These are phyloP conservation scores for carrot (Daucus carota) DNA, from an alignment of 129 eudicot genomes.

Conservation along the genomic window DNA sequence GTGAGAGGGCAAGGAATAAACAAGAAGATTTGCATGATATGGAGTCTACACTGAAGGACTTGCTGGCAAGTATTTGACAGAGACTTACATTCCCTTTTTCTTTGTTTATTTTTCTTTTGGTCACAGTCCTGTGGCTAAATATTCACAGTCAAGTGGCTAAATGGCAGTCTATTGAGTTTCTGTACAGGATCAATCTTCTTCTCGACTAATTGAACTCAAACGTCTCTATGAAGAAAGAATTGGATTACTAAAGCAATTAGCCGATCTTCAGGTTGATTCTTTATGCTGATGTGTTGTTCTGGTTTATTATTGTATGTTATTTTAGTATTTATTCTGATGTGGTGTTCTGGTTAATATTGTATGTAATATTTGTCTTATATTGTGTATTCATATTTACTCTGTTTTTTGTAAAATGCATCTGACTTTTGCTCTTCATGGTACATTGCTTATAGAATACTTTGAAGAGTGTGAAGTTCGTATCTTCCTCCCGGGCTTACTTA, in stretches of 20 bases:
- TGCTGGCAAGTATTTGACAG: slow-evolving; percentile 36
- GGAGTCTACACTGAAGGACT: slow-evolving; percentile 76
- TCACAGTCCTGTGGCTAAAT: background rate
- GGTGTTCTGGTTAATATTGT: slow-evolving; percentile 3
- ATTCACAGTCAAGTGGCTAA: slow-evolving; percentile 12
- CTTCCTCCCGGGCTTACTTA: slow-evolving; percentile 59
- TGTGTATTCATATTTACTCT: background rate
- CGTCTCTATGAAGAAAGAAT: slow-evolving; percentile 67
- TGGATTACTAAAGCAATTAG: slow-evolving; percentile 50
- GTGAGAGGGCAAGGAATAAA: slow-evolving; percentile 59
- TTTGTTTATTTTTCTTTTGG: background rate
- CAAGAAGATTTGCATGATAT: slow-evolving; percentile 75
- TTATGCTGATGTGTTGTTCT: no score
- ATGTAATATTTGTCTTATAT: background rate
- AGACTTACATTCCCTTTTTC: background rate
- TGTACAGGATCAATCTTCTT: slow-evolving; percentile 75
- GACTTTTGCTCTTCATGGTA: slow-evolving; percentile 14
- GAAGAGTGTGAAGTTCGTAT: slow-evolving; percentile 56
- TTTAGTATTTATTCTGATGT: background rate
- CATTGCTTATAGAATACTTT: slow-evolving; percentile 45
- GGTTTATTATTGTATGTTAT: background rate
- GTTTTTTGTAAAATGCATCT: slow-evolving; percentile 4
- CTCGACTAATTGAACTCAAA: slow-evolving; percentile 57
- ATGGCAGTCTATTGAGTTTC: slow-evolving; percentile 11
- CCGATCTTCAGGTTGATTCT: slow-evolving; percentile 61